Evolutionary conservation across 2,329 filamentous ascomycete species (phyloP).

Genomic region (Arthrobotrys entomopaga): DNA sequence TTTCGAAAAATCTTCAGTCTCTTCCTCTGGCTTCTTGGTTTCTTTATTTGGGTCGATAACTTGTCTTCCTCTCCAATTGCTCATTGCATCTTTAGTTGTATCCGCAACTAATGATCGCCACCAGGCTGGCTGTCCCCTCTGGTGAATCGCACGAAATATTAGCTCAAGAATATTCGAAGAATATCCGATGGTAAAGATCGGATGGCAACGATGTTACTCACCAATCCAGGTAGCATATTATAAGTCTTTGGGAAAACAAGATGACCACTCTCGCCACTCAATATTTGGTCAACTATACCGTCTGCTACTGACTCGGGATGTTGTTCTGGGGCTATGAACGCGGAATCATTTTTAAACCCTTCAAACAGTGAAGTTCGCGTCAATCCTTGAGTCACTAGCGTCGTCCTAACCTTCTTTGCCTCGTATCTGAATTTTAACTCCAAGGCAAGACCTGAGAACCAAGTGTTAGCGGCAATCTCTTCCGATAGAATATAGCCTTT

Average conservation of each 20-base stretch:
- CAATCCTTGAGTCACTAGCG: conserved; percentile 73
- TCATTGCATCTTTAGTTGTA: conserved; percentile 52
- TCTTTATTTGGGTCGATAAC: conserved; percentile 53
- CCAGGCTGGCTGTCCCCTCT: conserved; percentile 59
- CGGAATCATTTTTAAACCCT: conserved; percentile 67
- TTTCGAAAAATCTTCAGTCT: conserved; percentile 45
- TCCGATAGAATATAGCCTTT: conserved; percentile 2
- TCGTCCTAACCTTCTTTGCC: conserved; percentile 72
- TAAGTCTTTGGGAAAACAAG: conserved; percentile 68
- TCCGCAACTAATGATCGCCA: conserved; percentile 41
- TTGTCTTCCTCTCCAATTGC: conserved; percentile 55
- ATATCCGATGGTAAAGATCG: background rate
- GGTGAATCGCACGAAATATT: background rate
- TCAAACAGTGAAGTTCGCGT: conserved; percentile 71
- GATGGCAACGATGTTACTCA: conserved; percentile 51
- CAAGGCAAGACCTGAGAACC: conserved; percentile 64
- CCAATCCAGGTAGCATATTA: conserved; percentile 63
- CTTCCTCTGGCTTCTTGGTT: conserved; percentile 18
- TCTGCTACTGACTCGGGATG: conserved; percentile 73
- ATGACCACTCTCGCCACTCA: conserved; percentile 69
- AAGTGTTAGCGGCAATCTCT: conserved; percentile 16
- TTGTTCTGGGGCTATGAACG: conserved; percentile 68
- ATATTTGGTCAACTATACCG: conserved; percentile 70
- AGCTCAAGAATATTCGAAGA: background rate
- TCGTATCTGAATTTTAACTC: conserved; percentile 71